phyloP scores from a whole-genome alignment of 345 rosid species.

The Kernera saxatilis region DNA sequence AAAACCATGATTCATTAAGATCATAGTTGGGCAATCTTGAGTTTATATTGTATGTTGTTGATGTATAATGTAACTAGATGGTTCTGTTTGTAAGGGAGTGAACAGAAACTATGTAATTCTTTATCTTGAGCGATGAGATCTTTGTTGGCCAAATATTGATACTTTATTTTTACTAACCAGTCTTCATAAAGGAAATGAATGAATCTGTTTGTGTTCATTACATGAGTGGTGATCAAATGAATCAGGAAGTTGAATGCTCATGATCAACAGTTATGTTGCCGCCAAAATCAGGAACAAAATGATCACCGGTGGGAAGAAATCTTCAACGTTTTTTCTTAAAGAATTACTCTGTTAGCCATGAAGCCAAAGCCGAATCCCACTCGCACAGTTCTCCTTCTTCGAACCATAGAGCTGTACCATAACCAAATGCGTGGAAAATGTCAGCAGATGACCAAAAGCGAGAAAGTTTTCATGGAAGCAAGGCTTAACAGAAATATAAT shows the following conservation, averaged over 20 bases:
- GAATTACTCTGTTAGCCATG: neutral
- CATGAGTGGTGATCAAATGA: neutral
- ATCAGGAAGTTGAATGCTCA: neutral
- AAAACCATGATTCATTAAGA: neutral
- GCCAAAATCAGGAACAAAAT: neutral
- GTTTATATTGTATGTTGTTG: neutral
- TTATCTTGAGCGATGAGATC: neutral
- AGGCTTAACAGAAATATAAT: neutral
- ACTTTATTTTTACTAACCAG: neutral
- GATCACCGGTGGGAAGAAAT: neutral
- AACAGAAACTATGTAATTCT: neutral
- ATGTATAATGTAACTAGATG: neutral
- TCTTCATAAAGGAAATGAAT: neutral
- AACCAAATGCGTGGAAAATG: neutral
- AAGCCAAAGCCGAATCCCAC: neutral
- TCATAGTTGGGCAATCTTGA: neutral
- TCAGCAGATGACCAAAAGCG: neutral
- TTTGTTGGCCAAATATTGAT: neutral
- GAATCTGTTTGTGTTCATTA: neutral
- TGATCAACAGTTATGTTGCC: neutral
- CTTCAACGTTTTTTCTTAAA: neutral
- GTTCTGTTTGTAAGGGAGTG: slow-evolving; percentile 6
- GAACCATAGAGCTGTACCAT: neutral
- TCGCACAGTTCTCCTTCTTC: neutral
- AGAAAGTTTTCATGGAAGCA: neutral